phyloP scores from a whole-genome alignment of 2,329 filamentous ascomycete species.

The Xylariaceae sp. region DNA sequence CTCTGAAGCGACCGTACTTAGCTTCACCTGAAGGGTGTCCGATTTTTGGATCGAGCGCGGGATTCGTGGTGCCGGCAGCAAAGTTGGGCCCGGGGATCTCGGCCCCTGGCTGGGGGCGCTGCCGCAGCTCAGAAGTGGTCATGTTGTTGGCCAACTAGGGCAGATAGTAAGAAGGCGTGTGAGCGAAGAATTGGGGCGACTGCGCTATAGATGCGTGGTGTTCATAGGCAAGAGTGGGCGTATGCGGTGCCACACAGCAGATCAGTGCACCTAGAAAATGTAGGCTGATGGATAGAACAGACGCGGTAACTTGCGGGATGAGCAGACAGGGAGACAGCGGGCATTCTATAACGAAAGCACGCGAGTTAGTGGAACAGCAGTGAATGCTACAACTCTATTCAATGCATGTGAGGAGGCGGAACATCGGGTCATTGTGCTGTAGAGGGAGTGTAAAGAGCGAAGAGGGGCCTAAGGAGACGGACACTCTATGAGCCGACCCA shows the following conservation, averaged over 20 bases:
- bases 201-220: background rate
- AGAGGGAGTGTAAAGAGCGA: no score
- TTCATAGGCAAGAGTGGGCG: background rate
- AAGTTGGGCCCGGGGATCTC: slow-evolving; percentile 42
- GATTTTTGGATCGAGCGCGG: slow-evolving; percentile 30
- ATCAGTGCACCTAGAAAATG: background rate
- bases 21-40: slow-evolving; percentile 61
- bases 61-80: slow-evolving; percentile 25
- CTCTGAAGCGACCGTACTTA: slow-evolving; percentile 56
- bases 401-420: no score
- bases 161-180: background rate
- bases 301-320: background rate
- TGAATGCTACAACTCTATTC: background rate
- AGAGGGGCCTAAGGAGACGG: no score
- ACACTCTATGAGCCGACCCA: no score
- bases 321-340: background rate
- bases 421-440: no score
- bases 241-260: background rate
- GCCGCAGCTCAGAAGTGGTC: slow-evolving; percentile 46
- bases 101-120: slow-evolving; percentile 35
- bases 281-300: background rate
- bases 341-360: slow-evolving; percentile 1
- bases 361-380: background rate
- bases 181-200: background rate
- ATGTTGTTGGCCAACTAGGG: slow-evolving; percentile 31